Evolutionary conservation across 1,284 basidiomycete species (phyloP).

Genomic region (Anthracocystis walkeri): DNA sequence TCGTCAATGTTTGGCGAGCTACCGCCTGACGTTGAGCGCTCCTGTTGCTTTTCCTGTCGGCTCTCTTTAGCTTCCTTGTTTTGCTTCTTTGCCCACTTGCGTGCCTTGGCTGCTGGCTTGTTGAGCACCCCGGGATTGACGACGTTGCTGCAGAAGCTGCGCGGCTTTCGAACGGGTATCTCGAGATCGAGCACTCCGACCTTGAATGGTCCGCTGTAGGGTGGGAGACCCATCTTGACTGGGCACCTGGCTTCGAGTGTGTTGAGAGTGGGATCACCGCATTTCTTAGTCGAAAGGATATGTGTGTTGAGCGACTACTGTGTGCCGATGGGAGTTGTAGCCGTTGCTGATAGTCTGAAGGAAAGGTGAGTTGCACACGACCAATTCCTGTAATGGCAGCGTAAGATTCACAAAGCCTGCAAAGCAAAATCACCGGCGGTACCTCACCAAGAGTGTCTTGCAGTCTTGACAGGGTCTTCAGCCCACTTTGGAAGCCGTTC

Average conservation of each 20-base stretch:
- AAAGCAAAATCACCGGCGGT: neutral
- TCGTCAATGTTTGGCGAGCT: conserved; percentile 8
- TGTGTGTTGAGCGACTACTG: neutral
- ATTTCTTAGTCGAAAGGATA: neutral
- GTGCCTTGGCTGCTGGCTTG: conserved; percentile 23
- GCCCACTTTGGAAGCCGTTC: neutral
- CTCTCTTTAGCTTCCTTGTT: conserved; percentile 19
- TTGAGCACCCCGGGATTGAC: conserved; percentile 34
- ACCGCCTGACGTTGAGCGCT: neutral
- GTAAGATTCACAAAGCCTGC: too few relatives aligned
- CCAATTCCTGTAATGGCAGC: too few relatives aligned
- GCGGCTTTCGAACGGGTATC: conserved; percentile 55
- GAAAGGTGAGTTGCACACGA: too few relatives aligned
- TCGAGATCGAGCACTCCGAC: conserved; percentile 63
- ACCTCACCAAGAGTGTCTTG: neutral
- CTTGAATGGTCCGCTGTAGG: conserved; percentile 51
- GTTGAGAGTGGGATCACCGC: neutral
- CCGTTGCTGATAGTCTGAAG: too few relatives aligned
- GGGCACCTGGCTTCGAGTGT: neutral
- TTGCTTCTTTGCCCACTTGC: conserved; percentile 21
- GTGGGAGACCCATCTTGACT: conserved; percentile 41
- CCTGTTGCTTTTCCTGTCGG: conserved; percentile 13
- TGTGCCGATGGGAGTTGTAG: too few relatives aligned
- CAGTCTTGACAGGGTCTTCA: neutral
- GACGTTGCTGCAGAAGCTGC: conserved; percentile 51